Base-by-base conservation (phyloP, 495 filamentous ascomycete genomes). In the Saxispiralis lemnorum region DNA sequence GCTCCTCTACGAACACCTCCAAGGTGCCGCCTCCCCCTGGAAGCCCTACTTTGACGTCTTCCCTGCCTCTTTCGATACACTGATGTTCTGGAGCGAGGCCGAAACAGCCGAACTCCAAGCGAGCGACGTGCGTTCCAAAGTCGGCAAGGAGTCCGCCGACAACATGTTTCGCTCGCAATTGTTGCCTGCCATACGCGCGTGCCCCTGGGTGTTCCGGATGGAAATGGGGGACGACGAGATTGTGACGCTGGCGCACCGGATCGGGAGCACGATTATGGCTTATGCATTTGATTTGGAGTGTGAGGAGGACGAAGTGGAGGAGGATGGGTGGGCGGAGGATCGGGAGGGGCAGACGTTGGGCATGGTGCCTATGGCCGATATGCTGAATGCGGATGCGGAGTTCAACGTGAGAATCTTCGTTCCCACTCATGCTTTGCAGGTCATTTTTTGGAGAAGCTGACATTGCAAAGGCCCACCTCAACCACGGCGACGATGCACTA, bases 331-430 rank as follows among this genome's bases (percentile, higher is more conserved):
- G 35, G 71, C 77, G 45, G 49, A 51, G 37, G 47, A 51, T 24
- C 78, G 79, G 14, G 75, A 80, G 45, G 79, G 79, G 19, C 76
- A 76, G 9, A 68, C 72, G 41, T 60, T 63, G 63, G 83, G 80
- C 35, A 88, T 96, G 83, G 79, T 96, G 9, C 86, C 87, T 13
- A 66, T 96, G 58, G 88, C 88, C 2, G 88, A 96, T 58, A 75
- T 93, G 49, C 70, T 94, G 11, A 96, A 96, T 55, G 87, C 88
- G 1, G 82, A 96, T 56, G 83, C 81, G 2, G 76, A 82, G 50
- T 75, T 76, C 41, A 92, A 93, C 9, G 24, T 28, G 9, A 28
- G 24, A 14, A 19, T 31, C n/a, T 32, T 19, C 9, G 34, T 13
- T 43, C 9, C 17, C 13, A 2, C 21, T 14, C 13, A 33, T 38